Base-by-base conservation (phyloP, 352 stramenopile species). In the Saprolegnia parasitica region DNA sequence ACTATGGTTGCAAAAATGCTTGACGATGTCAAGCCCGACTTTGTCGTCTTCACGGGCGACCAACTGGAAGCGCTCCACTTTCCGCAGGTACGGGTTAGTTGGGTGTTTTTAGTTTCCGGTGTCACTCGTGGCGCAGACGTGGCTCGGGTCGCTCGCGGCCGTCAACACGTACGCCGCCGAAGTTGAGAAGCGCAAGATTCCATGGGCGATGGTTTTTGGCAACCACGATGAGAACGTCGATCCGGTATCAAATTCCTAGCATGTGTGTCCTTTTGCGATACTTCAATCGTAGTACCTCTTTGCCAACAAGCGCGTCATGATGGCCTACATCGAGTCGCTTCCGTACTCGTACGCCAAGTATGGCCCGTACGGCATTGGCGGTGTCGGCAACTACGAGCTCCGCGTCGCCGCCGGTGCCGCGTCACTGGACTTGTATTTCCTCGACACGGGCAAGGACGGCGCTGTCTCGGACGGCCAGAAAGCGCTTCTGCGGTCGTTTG, bases 301-400 rank as follows among this genome's bases (percentile, higher is more conserved):
- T 26, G 10, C 60, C n/a, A 54, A 67, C 24, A 54, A 56, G 42
- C 10, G 20, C 11, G 26, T 55, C 21, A 67, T 39, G 60, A 56
- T 56, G 11, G 24, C 32, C 1, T 54, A 56, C 26, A 67, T 67
- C 32, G 24, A 67, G 24, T 50, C 32, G 26, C 40, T 67, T 29
- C 65, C 75, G 10, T 76, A 73, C 37, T 79, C 79, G 54, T 86
- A 88, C 63, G 68, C 77, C 13, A 77, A 86, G 73, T 75, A 74
- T 20, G 81, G 83, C 1, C 79, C 80, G 11, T 35, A 47, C 10
- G 61, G 76, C 5, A 74, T 91, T 42, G 78, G 77, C 4, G 83
- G 81, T 23, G 81, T 88, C 5, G 81, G 81, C 37, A 89, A 91
- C 74, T 91, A 88, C 67, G 73, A 85, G 47, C 65, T 91, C 11